Percentiles rank a stretch among this genome's conserved stretches.
Evolutionary conservation across 1,284 basidiomycete species (phyloP).

Genomic region (Mixia osmundae): DNA sequence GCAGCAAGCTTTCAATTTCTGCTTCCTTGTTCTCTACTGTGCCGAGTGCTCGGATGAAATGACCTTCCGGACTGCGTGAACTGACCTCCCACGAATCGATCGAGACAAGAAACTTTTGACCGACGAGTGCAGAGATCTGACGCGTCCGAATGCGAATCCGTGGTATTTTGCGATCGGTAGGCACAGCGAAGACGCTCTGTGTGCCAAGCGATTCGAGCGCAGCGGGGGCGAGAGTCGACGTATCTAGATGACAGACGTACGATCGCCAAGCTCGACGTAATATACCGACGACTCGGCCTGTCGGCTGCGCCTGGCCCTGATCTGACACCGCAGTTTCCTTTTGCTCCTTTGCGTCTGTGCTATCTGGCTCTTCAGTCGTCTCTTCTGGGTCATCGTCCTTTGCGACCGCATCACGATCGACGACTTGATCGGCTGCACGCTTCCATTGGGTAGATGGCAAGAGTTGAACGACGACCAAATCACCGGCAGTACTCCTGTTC

Average conservation of each 20-base stretch:
- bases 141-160: constrained; percentile 84
- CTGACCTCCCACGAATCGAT: constrained; percentile 76
- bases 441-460: constrained; percentile 81
- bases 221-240: constrained; percentile 55
- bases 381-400: constrained; percentile 31
- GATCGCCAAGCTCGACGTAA: constrained; percentile 90
- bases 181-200: constrained; percentile 85
- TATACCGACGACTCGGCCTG: constrained; percentile 73
- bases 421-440: constrained; percentile 70
- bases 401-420: constrained; percentile 34
- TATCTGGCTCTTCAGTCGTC: constrained; percentile 20
- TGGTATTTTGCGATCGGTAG: constrained; percentile 72
- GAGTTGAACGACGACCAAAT: constrained; percentile 74
- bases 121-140: constrained; percentile 65
- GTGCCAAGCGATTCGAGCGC: constrained; percentile 57
- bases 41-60: constrained; percentile 83
- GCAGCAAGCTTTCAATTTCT: constrained; percentile 76
- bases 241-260: constrained; percentile 92
- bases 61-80: constrained; percentile 86
- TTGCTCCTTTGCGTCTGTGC: constrained; percentile 16
- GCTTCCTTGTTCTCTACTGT: constrained; percentile 83
- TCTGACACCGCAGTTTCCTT: constrained; percentile 21
- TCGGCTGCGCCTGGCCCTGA: constrained; percentile 40
- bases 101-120: constrained; percentile 87
- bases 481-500: constrained; percentile 87